Base-by-base conservation (phyloP, 257 asterid species). In the Nyctanthes arbortristis region DNA sequence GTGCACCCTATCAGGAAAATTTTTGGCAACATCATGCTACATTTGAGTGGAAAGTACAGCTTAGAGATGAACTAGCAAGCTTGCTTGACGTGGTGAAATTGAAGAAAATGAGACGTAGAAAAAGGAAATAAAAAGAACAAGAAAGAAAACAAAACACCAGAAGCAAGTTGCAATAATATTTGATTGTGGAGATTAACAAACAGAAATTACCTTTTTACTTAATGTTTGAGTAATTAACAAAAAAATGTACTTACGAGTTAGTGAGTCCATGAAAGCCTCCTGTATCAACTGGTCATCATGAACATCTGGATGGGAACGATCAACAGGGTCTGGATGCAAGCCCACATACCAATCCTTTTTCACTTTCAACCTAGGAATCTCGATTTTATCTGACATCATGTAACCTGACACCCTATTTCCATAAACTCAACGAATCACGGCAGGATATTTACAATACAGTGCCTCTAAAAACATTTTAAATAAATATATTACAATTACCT, bases 271-370 rank as follows among this genome's bases (percentile, higher is more conserved):
- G 64, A 80, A 77, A 49, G 95, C 86, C 65, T 91, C 97, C 76
- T 89, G 87, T 35, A 82, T 61, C 64, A 94, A 83, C 64, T 82
- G 80, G 27, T 87, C 90, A 73, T 94, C 99, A 69, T 87, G 82
- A 73, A 94, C 98, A 87, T 94, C 94, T 29, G 99, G 96, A 75
- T 94, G 98, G 67, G 95, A 84, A 54, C 96, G 93, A 66, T 94
- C 98, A 68, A 82, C 97, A 5, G 93, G 94, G 69, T 89, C 98
- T 27, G 86, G 82, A 59, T 85, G 81, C 89, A 94, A 84, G 61
- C 97, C 99, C 73, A 89, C 98, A 80, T 82, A 65, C 99, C 99
- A 94, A 81, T 94, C 95, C 78, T 89, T 92, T 79, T 84, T 92
- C 65, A 94, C 95, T 85, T 72, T 94, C 77, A 92, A 78, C 76